Conservation (phyloP, 1,139 yeast genomes). For the Pichia sp. region DNA sequence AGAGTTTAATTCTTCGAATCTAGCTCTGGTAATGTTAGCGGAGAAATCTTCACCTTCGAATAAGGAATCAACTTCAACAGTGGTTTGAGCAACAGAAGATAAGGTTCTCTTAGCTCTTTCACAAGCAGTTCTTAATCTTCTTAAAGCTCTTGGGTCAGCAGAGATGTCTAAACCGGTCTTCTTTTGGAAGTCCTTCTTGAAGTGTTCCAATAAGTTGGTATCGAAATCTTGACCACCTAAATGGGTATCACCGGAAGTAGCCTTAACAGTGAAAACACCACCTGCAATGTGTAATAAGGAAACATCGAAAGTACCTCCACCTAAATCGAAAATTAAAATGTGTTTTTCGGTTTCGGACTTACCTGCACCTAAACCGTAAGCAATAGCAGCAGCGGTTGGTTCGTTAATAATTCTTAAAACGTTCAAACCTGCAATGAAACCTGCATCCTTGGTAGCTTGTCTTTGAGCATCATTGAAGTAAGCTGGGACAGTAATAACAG, state of each 20-base stretch:
- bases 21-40: conserved; percentile 80
- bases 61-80: conserved; percentile 79
- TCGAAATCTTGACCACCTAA: conserved; percentile 99
- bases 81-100: conserved; percentile 80
- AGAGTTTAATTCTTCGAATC: conserved; percentile 85
- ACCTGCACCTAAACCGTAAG: conserved; percentile 95
- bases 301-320: conserved; percentile 99
- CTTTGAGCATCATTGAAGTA: conserved; percentile 97
- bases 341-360: conserved; percentile 48
- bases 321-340: conserved; percentile 90
- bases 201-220: conserved; percentile 90
- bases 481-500: conserved; percentile 95
- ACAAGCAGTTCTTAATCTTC: conserved; percentile 87
- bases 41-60: conserved; percentile 77
- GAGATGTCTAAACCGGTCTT: conserved; percentile 93
- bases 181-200: conserved; percentile 93
- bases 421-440: conserved; percentile 95
- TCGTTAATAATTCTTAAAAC: conserved; percentile 95
- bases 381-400: conserved; percentile 98
- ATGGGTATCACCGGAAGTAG: conserved; percentile 99
- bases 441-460: conserved; percentile 98
- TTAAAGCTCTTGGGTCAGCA: conserved; percentile 88
- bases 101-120: conserved; percentile 90
- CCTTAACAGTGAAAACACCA: conserved; percentile 99
- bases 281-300: conserved; percentile 94